Conservation (phyloP, 768 basidiomycete species). For the Russula griseocarnosa region DNA sequence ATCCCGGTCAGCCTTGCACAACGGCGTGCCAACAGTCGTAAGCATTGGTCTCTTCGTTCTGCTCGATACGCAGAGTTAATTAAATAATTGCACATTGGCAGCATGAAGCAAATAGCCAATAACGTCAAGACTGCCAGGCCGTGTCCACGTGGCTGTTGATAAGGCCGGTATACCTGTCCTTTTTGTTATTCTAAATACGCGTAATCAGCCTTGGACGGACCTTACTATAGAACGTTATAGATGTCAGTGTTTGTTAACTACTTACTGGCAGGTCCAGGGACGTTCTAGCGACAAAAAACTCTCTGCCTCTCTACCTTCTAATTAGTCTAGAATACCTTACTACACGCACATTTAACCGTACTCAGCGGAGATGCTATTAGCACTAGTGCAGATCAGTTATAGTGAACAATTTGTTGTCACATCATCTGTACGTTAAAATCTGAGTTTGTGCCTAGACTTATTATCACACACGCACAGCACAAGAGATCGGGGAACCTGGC, state of each 20-base stretch:
- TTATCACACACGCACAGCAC: not conserved
- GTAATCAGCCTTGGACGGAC: not conserved
- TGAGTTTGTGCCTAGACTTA: not conserved
- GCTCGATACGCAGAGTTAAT: not conserved
- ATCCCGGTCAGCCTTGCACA: slow-evolving; percentile 18
- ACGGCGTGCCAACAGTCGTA: slow-evolving; percentile 20
- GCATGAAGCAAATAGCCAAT: slow-evolving; percentile 9
- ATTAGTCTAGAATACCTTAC: not conserved
- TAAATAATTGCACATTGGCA: not conserved
- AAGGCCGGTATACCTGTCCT: not conserved
- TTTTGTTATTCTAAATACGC: not conserved
- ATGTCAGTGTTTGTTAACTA: no score
- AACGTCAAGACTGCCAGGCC: slow-evolving; percentile 14
- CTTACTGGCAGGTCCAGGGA: not conserved
- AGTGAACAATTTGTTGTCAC: not conserved
- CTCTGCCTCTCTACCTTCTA: not conserved
- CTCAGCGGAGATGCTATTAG: not conserved
- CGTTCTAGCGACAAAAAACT: not conserved
- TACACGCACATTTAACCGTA: not conserved
- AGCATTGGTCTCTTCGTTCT: not conserved
- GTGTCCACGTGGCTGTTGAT: slow-evolving; percentile 21
- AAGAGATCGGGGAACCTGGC: not conserved
- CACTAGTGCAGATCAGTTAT: not conserved
- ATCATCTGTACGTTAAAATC: not conserved
- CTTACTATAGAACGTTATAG: not conserved